Percentiles rank a stretch among this genome's conserved stretches.
Evolutionary conservation across 257 asterid genomes (phyloP).

Genomic region (Lycium ferocissimum): DNA sequence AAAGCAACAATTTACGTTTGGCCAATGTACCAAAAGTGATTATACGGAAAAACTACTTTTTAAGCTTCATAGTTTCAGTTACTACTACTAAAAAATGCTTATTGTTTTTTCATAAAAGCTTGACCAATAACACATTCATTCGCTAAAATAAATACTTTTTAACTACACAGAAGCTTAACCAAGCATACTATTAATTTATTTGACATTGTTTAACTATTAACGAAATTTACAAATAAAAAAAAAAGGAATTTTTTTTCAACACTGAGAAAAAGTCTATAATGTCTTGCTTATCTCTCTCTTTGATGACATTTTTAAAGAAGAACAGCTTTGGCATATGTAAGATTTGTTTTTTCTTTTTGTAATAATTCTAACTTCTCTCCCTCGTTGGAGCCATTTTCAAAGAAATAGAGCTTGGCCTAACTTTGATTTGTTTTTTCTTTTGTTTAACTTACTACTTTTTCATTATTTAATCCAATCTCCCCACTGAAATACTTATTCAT

Average conservation of each 20-base stretch:
- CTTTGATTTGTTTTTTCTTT: not conserved
- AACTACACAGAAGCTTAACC: not conserved
- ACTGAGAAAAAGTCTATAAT: not conserved
- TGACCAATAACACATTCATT: not conserved
- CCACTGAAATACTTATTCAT: not conserved
- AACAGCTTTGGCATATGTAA: not conserved
- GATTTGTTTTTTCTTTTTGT: not conserved
- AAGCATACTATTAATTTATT: not conserved
- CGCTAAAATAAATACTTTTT: not conserved
- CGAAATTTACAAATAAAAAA: too few relatives aligned
- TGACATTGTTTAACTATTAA: not conserved
- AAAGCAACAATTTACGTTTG: not conserved
- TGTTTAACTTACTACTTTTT: not conserved
- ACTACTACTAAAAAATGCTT: not conserved
- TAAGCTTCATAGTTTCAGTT: not conserved
- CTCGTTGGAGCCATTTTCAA: not conserved
- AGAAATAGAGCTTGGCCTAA: not conserved
- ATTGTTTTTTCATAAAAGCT: not conserved
- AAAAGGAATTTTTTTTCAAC: not conserved
- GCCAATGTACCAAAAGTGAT: too few relatives aligned
- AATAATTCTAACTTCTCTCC: not conserved
- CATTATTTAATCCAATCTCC: not conserved
- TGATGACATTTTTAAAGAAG: slow-evolving; percentile 12
- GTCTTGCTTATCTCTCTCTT: not conserved
- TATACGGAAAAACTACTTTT: too few relatives aligned